Evolutionary conservation across 2,329 filamentous ascomycete genomes (phyloP), one percentile per base, ranked within the genome.

Genomic region (Calonectria henricotiae): DNA sequence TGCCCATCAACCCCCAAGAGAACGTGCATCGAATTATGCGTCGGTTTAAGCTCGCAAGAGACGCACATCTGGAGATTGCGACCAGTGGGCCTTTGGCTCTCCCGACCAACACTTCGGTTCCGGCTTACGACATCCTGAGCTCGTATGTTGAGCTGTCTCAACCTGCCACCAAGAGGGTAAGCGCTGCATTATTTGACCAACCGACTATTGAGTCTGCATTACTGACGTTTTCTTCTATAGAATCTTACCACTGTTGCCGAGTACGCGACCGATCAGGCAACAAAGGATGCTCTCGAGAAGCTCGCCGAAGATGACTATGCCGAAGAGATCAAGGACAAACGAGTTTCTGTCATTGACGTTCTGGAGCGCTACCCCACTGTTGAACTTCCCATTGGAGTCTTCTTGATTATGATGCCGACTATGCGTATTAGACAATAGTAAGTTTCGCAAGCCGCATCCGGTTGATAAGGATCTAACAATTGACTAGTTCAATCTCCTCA

Each of bases 371-470:
- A 90, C 78, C 85, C 88, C 0, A 81, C 84, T 0, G 84, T 93
- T 44, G 82, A 87, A 2, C 80, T 95, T 0, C 86, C 92, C 0
- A 86, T 96, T 23, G 87, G 86, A 2, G 82, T 88, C 15, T 95
- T 92, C 83, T 85, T 96, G 11, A 85, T 87, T 32, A 91, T 94
- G 86, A 87, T 94, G 1, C 92, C 92, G 1, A 91, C 93, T 0
- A 93, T 96, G 90, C 90, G 92, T 12, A 86, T 93, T 46, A 88
- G 92, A n/a, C 91, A 93, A 79, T 94, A 94, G 78, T 83, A 72
- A 75, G 79, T 73, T 37, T 17, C 23, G 5, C 11, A 25, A 39
- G 20, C 23, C 39, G n/a, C 43, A 30, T 41, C 13, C 20, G n/a
- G 39, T 39, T 3, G 88, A 85, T 9, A n/a, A 17, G 13, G 30